Evolutionary conservation across 2,329 filamentous ascomycete genomes (phyloP).

Genomic region (Pezicula radicicola): DNA sequence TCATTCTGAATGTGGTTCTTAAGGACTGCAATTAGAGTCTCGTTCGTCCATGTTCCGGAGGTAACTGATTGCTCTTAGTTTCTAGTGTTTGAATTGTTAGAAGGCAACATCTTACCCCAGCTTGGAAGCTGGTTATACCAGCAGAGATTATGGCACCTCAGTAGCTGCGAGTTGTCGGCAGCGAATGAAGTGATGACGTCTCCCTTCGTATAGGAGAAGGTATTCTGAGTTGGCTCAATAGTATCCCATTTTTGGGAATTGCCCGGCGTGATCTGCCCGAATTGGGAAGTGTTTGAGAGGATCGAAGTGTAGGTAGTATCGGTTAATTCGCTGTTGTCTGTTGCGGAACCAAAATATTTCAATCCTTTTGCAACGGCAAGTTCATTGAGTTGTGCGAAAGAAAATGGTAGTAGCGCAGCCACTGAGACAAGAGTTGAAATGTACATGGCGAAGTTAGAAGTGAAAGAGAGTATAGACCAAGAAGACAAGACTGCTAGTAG

Average conservation of each 20-base stretch:
- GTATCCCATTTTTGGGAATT: conserved; percentile 64
- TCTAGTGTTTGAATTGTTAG: background rate
- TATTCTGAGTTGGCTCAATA: conserved; percentile 52
- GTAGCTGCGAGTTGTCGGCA: conserved; percentile 41
- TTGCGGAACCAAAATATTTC: conserved; percentile 55
- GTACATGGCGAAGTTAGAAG: conserved; percentile 1
- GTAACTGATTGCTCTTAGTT: conserved; percentile 28
- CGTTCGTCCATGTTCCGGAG: conserved; percentile 50
- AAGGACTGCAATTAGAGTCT: conserved; percentile 52
- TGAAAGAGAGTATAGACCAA: background rate
- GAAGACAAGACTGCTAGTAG: background rate
- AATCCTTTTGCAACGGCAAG: conserved; percentile 54
- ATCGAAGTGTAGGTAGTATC: conserved; percentile 49
- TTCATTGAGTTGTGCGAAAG: conserved; percentile 14
- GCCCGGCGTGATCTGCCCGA: conserved; percentile 62
- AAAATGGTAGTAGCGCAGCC: conserved; percentile 8
- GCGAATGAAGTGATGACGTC: conserved; percentile 51
- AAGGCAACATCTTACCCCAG: conserved; percentile 33
- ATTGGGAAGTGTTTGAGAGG: conserved; percentile 52
- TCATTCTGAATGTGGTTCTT: conserved; percentile 60
- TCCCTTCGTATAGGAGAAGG: conserved; percentile 56
- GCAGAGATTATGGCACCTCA: conserved; percentile 60
- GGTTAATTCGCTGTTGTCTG: conserved; percentile 51
- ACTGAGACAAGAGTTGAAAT: background rate
- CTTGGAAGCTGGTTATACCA: conserved; percentile 50